A percentile compares a stretch with the other conserved stretches of the same genome.
Conservation (phyloP, 306 rosid species). For the Prosopis cineraria region DNA sequence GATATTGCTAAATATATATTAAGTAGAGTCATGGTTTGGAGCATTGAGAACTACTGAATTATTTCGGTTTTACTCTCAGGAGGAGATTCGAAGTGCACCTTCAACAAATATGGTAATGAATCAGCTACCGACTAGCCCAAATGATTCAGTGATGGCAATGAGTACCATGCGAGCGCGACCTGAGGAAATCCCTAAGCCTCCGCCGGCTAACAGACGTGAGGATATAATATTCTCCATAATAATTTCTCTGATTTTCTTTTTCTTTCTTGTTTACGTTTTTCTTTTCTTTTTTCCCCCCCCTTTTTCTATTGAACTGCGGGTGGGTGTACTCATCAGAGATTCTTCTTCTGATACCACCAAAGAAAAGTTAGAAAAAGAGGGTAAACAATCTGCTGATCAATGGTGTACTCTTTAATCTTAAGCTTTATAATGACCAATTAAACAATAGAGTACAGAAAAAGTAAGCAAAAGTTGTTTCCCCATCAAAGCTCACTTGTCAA, state of each 20-base stretch:
- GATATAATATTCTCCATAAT: background rate
- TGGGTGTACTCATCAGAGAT: slow-evolving; percentile 38
- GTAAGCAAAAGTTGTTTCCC: slow-evolving; percentile 29
- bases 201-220: slow-evolving; percentile 77
- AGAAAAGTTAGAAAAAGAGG: slow-evolving; percentile 28
- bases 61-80: slow-evolving; percentile 45
- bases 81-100: slow-evolving; percentile 78
- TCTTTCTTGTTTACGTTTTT: background rate
- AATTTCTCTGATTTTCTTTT: background rate
- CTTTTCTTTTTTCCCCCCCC: background rate
- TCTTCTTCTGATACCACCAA: slow-evolving; percentile 41
- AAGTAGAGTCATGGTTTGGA: background rate
- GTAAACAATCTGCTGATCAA: slow-evolving; percentile 20
- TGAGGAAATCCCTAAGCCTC: slow-evolving; percentile 80
- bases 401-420: slow-evolving; percentile 28
- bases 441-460: slow-evolving; percentile 43
- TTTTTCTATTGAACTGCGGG: background rate
- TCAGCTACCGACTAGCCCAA: slow-evolving; percentile 57
- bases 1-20: background rate
- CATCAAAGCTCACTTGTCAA: slow-evolving; percentile 43
- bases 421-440: slow-evolving; percentile 31
- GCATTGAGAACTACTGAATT: background rate
- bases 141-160: slow-evolving; percentile 51
- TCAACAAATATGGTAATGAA: slow-evolving; percentile 57
- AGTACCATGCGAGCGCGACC: slow-evolving; percentile 54